A percentile compares a stretch with the other conserved stretches of the same genome.
These are phyloP conservation scores for Solanum chacoense DNA, from an alignment of 305 asterid genomes.

Conservation along the genomic window DNA sequence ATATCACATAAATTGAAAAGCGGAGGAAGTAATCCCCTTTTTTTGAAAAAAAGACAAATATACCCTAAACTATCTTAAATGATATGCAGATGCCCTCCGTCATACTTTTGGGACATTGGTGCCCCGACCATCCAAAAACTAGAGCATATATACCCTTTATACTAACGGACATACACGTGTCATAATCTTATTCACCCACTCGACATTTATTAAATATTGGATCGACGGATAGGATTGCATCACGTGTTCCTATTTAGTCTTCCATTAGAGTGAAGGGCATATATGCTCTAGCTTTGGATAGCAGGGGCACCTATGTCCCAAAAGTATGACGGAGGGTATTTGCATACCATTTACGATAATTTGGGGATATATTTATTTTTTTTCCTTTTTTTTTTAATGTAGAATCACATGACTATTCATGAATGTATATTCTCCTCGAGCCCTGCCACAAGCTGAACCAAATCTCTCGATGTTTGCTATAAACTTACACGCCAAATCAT, in stretches of 20 bases:
- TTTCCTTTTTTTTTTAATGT: neutral
- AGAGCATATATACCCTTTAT: too few relatives aligned
- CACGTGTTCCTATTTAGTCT: neutral
- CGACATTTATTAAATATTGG: too few relatives aligned
- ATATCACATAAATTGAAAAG: neutral
- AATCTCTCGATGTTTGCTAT: constrained; percentile 3
- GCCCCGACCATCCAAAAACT: too few relatives aligned
- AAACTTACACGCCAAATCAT: constrained; percentile 4
- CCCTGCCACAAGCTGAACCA: constrained; percentile 2
- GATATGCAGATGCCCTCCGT: neutral
- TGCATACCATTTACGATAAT: too few relatives aligned
- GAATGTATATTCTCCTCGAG: constrained; percentile 4
- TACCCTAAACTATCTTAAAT: neutral
- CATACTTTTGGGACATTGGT: too few relatives aligned
- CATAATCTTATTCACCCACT: neutral
- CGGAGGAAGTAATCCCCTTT: neutral
- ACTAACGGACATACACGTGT: neutral
- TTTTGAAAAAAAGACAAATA: too few relatives aligned
- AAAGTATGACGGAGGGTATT: too few relatives aligned
- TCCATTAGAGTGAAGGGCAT: too few relatives aligned
- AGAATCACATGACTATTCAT: neutral
- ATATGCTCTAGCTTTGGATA: too few relatives aligned
- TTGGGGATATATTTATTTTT: fast-evolving
- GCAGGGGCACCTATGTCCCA: too few relatives aligned
- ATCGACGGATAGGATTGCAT: neutral